Percentiles rank a stretch among this genome's conserved stretches.
phyloP scores from a whole-genome alignment of 2,329 filamentous ascomycete genomes.

The Sporothrix pallida region DNA sequence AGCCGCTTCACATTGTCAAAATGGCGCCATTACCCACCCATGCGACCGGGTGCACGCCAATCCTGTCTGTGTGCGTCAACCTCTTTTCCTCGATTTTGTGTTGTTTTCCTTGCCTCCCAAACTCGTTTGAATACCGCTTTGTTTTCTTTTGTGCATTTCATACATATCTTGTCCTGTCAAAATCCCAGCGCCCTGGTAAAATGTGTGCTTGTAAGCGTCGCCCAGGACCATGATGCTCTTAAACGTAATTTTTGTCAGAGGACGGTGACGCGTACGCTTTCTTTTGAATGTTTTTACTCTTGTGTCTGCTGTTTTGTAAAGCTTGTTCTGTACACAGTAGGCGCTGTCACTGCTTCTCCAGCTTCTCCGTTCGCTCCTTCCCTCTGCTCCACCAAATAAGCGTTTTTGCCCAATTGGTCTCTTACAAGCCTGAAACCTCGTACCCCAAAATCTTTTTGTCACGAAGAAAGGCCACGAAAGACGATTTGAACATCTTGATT shows the following conservation, averaged over 20 bases:
- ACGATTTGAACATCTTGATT: background rate
- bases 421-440: slow-evolving; percentile 21
- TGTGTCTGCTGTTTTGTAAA: background rate
- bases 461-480: background rate
- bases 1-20: slow-evolving; percentile 35
- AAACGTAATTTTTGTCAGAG: background rate
- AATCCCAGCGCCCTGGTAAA: slow-evolving; percentile 20
- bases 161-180: background rate
- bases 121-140: background rate
- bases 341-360: background rate
- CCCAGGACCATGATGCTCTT: background rate
- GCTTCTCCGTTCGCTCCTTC: slow-evolving; percentile 1
- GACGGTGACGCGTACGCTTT: slow-evolving; percentile 10
- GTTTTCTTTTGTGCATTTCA: background rate
- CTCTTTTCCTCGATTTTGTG: background rate
- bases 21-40: slow-evolving; percentile 48
- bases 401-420: background rate
- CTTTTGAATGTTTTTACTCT: background rate
- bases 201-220: background rate
- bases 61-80: background rate
- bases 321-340: background rate
- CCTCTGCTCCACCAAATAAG: background rate
- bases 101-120: background rate
- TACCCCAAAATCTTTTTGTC: background rate
- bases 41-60: slow-evolving; percentile 31